Evolutionary conservation across 495 filamentous ascomycete genomes (phyloP), one percentile per base, ranked within the genome.

Genomic region (Lophiostoma macrostomum): DNA sequence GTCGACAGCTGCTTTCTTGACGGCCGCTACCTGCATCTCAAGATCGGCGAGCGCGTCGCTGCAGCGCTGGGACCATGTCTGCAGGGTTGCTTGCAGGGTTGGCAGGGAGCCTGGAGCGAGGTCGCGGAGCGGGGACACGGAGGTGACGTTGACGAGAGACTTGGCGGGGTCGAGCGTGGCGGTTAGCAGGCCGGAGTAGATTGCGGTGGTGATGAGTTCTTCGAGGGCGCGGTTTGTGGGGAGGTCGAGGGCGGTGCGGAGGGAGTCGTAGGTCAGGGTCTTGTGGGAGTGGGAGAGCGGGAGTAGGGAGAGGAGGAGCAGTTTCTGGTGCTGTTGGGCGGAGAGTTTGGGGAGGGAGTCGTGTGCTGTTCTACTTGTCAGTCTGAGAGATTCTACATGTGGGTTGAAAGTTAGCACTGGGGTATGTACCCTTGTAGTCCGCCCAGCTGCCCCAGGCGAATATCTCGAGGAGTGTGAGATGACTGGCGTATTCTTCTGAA

Each of bases 401-500:
- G 11, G 4, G n/a, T 43, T 27, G 25, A 25, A 51, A 31, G 34
- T 7, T 46, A 14, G 22, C 18, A 48, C 32, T 8, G 11, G 44
- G 13, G 23, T 11, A 39, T 37, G 28, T 64, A 86, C 85, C 65
- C 67, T 81, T 76, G 73, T 94, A 96, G 43, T 83, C 77, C 25
- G 77, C 68, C 77, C 87, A 96, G 61, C 89, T 95, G 43, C 93
- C 94, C 78, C 91, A 90, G 42, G 89, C 83, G 73, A 96, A 99
- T 51, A 96, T 87, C 71, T 93, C 78, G 34, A 97, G 84, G 3
- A 96, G 78, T 5, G 76, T 80, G 18, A 91, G 75, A 69, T 87
- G 81, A 8, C 61, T 55, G 14, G 72, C 64, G 51, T 76, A 76
- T 48, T 86, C 80, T 22, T 70, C 55, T 5, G 74, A 74, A 14